Evolutionary conservation across 805 yeast species (phyloP).

Genomic region (Jamesozyma jinghongensis): DNA sequence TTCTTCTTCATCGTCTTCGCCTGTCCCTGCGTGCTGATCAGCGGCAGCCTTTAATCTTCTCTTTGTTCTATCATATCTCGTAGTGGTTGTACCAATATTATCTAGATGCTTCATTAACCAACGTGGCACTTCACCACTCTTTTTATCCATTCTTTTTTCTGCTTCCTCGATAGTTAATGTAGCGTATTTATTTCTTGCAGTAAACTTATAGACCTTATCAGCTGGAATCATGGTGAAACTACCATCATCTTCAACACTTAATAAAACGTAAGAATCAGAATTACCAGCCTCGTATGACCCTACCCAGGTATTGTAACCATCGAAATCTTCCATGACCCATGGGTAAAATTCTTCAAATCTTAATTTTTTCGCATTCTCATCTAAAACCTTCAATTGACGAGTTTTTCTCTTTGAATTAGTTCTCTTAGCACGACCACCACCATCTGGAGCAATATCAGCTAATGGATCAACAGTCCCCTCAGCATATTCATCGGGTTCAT

Average conservation of each 20-base stretch:
- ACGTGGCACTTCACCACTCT: slow-evolving; percentile 62
- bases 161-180: slow-evolving; percentile 94
- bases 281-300: slow-evolving; percentile 89
- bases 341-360: slow-evolving; percentile 96
- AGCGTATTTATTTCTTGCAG: slow-evolving; percentile 87
- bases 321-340: slow-evolving; percentile 97
- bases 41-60: slow-evolving; percentile 43
- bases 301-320: slow-evolving; percentile 88
- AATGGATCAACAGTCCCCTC: slow-evolving; percentile 30
- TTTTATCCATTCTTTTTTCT: slow-evolving; percentile 84
- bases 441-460: slow-evolving; percentile 85
- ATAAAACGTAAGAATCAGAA: slow-evolving; percentile 74
- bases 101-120: slow-evolving; percentile 93
- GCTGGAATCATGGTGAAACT: slow-evolving; percentile 86
- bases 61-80: slow-evolving; percentile 42
- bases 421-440: slow-evolving; percentile 63
- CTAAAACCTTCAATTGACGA: slow-evolving; percentile 69
- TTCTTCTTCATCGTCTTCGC: slow-evolving; percentile 32
- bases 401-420: slow-evolving; percentile 68
- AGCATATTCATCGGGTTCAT: slow-evolving; percentile 35
- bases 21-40: slow-evolving; percentile 31
- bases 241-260: slow-evolving; percentile 78
- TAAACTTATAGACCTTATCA: slow-evolving; percentile 86
- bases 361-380: slow-evolving; percentile 72
- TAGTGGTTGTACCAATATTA: slow-evolving; percentile 43